Conservation (phyloP, 2,329 filamentous ascomycete species). For the Aschersonia sp. region DNA sequence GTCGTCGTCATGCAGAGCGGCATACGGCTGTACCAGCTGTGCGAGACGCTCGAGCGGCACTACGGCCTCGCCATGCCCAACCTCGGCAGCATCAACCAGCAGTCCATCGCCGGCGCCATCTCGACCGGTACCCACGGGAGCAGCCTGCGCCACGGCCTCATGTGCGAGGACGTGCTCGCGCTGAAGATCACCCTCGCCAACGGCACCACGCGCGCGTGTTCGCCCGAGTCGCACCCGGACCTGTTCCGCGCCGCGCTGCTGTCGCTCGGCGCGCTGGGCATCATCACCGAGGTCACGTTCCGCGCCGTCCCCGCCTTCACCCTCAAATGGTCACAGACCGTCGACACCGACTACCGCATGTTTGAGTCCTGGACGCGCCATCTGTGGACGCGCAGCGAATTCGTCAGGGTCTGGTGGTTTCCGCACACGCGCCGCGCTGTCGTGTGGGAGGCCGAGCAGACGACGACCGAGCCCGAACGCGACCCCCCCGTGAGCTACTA, state of each 20-base stretch:
- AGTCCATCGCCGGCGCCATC: slow-evolving; percentile 85
- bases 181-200: slow-evolving; percentile 73
- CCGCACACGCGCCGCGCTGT: slow-evolving; percentile 82
- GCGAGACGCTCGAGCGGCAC: slow-evolving; percentile 51
- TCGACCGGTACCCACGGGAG: slow-evolving; percentile 89
- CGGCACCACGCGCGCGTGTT: slow-evolving; percentile 59
- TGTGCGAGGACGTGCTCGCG: slow-evolving; percentile 63
- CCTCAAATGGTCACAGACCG: slow-evolving; percentile 73
- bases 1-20: slow-evolving; percentile 73
- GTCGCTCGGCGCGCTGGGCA: slow-evolving; percentile 77
- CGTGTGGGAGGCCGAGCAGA: slow-evolving; percentile 78
- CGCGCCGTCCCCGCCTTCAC: slow-evolving; percentile 67
- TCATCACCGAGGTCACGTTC: slow-evolving; percentile 81
- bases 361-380: slow-evolving; percentile 55
- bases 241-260: slow-evolving; percentile 82
- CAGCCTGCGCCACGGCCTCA: slow-evolving; percentile 65
- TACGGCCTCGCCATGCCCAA: slow-evolving; percentile 77
- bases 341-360: slow-evolving; percentile 55
- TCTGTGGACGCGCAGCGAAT: slow-evolving; percentile 77
- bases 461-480: slow-evolving; percentile 46
- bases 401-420: slow-evolving; percentile 94
- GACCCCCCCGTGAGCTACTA: slow-evolving; percentile 60
- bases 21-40: slow-evolving; percentile 64
- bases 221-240: slow-evolving; percentile 51
- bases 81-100: slow-evolving; percentile 85